Evolutionary conservation across 345 rosid species (phyloP).

Genomic region (Leavenworthia alabamica): DNA sequence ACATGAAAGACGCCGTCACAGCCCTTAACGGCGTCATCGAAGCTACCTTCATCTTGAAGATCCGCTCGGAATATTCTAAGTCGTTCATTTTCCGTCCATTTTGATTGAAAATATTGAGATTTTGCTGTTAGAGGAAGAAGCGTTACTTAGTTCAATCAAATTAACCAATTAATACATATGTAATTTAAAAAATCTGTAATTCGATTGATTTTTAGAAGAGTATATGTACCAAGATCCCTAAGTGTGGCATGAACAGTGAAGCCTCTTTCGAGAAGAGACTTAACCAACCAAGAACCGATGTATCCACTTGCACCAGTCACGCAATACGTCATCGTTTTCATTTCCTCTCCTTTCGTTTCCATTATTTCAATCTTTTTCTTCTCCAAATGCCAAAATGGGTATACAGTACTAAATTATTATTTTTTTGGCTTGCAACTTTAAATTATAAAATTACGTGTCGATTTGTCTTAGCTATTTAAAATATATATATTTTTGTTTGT

Average conservation of each 20-base stretch:
- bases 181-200: not conserved
- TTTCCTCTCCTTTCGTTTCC: constrained; percentile 4
- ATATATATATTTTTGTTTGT: not conserved
- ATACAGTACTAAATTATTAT: not conserved
- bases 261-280: constrained; percentile 56
- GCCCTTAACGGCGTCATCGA: constrained; percentile 64
- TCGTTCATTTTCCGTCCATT: constrained; percentile 40
- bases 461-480: not conserved
- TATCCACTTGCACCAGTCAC: constrained; percentile 78
- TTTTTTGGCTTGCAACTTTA: constrained; percentile 3
- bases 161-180: not conserved
- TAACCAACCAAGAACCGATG: constrained; percentile 74
- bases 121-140: constrained; percentile 39
- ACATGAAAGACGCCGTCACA: constrained; percentile 83
- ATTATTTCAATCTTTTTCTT: not conserved
- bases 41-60: constrained; percentile 66
- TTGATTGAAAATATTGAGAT: constrained; percentile 30
- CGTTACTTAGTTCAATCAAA: not conserved
- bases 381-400: not conserved
- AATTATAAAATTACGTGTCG: not conserved
- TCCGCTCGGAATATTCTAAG: constrained; percentile 68
- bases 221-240: constrained; percentile 51
- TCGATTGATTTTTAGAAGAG: not conserved
- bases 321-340: constrained; percentile 40
- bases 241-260: constrained; percentile 63